These are phyloP conservation scores for Kwoniella shandongensis DNA, from an alignment of 768 basidiomycete genomes.

Conservation along the genomic window DNA sequence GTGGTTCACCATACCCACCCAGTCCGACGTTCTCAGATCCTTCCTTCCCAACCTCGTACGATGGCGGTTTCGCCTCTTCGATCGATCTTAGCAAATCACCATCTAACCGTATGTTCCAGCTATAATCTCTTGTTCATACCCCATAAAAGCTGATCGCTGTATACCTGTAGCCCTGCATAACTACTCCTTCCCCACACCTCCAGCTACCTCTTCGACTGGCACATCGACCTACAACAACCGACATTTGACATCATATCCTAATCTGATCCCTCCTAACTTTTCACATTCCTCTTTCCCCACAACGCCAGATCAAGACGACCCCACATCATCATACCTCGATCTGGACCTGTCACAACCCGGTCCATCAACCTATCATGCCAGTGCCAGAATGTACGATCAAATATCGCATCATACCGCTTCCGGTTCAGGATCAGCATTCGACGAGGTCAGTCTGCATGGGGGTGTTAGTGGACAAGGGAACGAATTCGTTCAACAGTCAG, in stretches of 20 bases:
- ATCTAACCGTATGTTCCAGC: background rate
- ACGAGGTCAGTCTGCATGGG: background rate
- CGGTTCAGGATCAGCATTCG: background rate
- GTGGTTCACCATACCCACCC: slow-evolving; percentile 11
- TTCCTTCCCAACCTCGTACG: slow-evolving; percentile 18
- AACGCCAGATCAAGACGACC: slow-evolving; percentile 20
- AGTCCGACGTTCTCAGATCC: slow-evolving; percentile 20
- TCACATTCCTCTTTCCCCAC: slow-evolving; percentile 11
- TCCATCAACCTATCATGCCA: slow-evolving; percentile 21
- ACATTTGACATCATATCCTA: slow-evolving; percentile 9
- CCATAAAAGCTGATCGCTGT: background rate
- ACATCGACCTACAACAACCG: slow-evolving; percentile 13
- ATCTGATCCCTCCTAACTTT: slow-evolving; percentile 14
- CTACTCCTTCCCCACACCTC: slow-evolving; percentile 25
- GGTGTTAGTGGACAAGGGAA: too few relatives aligned
- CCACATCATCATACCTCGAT: slow-evolving; percentile 19
- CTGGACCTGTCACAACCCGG: slow-evolving; percentile 26
- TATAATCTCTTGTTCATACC: background rate
- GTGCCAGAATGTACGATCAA: background rate
- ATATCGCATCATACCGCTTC: background rate
- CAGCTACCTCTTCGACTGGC: slow-evolving; percentile 11
- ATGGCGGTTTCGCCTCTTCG: background rate
- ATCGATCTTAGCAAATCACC: background rate
- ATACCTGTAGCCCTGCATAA: background rate
- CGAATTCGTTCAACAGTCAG: background rate